A percentile compares a stretch with the other conserved stretches of the same genome.
phyloP scores from a whole-genome alignment of 2,329 filamentous ascomycete genomes.

The Curvularia eragrostidis region DNA sequence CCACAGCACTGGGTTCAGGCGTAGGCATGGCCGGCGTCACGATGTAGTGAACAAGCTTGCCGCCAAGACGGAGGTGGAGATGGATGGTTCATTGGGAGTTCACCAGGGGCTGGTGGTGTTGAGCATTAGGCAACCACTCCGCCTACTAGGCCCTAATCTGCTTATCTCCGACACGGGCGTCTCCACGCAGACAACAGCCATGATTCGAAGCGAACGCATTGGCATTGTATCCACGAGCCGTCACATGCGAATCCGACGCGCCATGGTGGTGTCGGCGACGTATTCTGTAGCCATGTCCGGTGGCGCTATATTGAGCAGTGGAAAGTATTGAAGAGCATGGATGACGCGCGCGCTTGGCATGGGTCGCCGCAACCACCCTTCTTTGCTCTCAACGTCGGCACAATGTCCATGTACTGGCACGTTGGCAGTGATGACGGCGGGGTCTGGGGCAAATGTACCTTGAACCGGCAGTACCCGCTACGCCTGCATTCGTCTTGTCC shows the following conservation, averaged over 20 bases:
- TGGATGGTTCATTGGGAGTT: neutral
- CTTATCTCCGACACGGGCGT: slow-evolving; percentile 3
- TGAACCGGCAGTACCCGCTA: slow-evolving; percentile 1
- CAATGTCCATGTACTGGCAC: neutral
- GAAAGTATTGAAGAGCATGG: neutral
- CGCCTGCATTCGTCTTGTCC: neutral
- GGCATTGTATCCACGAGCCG: neutral
- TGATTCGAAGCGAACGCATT: neutral
- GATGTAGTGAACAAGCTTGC: neutral
- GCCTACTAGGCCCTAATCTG: slow-evolving; percentile 7
- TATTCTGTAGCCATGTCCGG: neutral
- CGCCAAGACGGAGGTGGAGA: slow-evolving; percentile 5
- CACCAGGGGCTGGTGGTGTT: neutral
- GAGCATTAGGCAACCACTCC: slow-evolving; percentile 9
- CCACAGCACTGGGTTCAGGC: slow-evolving; percentile 10
- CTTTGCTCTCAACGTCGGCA: neutral
- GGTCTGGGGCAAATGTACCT: neutral
- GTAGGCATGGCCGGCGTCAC: slow-evolving; percentile 19
- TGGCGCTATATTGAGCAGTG: neutral
- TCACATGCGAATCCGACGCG: neutral
- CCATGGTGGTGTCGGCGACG: neutral
- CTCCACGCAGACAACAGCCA: neutral
- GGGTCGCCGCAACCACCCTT: neutral
- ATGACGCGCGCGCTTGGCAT: neutral
- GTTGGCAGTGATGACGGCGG: neutral